phyloP scores from a whole-genome alignment of 148 eudicot genomes.

The Camellia granthamiana region DNA sequence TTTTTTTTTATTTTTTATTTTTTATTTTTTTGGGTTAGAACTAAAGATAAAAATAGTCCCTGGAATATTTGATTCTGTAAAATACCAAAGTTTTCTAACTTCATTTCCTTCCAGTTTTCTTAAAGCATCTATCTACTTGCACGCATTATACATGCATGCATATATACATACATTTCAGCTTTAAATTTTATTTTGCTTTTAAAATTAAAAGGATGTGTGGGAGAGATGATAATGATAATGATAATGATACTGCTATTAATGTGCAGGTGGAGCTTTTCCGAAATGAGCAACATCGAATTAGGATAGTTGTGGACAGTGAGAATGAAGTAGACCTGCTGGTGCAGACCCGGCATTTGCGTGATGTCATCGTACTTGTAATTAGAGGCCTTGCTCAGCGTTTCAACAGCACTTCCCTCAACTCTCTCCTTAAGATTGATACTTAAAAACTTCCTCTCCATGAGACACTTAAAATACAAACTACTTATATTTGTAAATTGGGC shows the following conservation, averaged over 20 bases:
- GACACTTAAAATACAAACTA: too few relatives aligned
- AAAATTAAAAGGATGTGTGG: too few relatives aligned
- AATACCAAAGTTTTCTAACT: neutral
- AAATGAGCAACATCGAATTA: constrained; percentile 87
- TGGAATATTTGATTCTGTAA: neutral
- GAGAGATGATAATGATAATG: too few relatives aligned
- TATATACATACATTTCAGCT: too few relatives aligned
- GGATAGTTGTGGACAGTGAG: constrained; percentile 80
- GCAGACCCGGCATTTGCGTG: constrained; percentile 89
- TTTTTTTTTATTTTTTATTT: neutral
- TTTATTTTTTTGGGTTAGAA: neutral
- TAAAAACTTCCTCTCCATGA: constrained; percentile 14
- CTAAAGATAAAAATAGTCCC: neutral
- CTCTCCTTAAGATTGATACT: constrained; percentile 73
- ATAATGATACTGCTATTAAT: neutral
- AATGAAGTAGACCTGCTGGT: constrained; percentile 85
- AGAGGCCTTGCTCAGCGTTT: constrained; percentile 88
- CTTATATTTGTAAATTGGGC: too few relatives aligned
- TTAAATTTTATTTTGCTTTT: too few relatives aligned
- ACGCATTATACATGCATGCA: neutral
- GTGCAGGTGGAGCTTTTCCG: constrained; percentile 86
- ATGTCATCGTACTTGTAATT: constrained; percentile 84
- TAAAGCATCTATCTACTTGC: neutral
- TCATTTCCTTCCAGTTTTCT: neutral
- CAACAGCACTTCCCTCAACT: constrained; percentile 93